A percentile compares a stretch with the other conserved stretches of the same genome.
These are phyloP conservation scores for Gyromitra esculenta DNA, from an alignment of 2,329 filamentous ascomycete genomes.

Conservation along the genomic window DNA sequence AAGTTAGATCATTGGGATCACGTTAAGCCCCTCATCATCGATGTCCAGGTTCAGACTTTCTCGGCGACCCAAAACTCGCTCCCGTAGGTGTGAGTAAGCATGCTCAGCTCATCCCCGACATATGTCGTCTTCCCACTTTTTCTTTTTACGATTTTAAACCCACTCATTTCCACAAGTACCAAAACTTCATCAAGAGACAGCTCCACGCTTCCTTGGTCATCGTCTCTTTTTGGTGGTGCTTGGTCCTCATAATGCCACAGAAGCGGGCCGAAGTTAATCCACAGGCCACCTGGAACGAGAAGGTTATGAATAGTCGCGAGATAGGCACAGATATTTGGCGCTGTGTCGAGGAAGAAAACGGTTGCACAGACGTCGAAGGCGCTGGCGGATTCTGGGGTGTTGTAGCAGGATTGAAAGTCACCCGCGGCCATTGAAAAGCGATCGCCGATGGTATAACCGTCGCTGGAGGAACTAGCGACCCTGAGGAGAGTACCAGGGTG, in stretches of 20 bases:
- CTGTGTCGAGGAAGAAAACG: constrained; percentile 97
- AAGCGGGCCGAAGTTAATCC: constrained; percentile 89
- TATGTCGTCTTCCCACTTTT: constrained; percentile 78
- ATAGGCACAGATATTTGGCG: constrained; percentile 90
- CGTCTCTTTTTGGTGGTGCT: constrained; percentile 61
- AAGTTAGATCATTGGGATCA: background rate
- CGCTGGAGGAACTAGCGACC: background rate
- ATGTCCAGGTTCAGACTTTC: constrained; percentile 65
- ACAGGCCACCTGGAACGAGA: constrained; percentile 78
- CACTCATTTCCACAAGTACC: constrained; percentile 75
- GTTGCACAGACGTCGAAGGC: constrained; percentile 84
- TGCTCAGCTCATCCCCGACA: constrained; percentile 83
- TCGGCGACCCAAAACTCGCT: constrained; percentile 87
- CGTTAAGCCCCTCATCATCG: background rate
- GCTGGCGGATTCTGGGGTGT: constrained; percentile 68
- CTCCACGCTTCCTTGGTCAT: constrained; percentile 77
- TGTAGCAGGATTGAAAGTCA: constrained; percentile 88
- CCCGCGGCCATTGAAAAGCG: constrained; percentile 90
- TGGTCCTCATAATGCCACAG: constrained; percentile 90
- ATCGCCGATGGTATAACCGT: constrained; percentile 35
- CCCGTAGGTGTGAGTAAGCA: constrained; percentile 83
- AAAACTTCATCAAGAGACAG: constrained; percentile 89
- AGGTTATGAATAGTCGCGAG: constrained; percentile 83
- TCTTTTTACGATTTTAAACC: constrained; percentile 76
- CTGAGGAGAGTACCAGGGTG: constrained; percentile 71